phyloP scores from a whole-genome alignment of 2,329 filamentous ascomycete genomes.

The Endoconidiophora polonica region DNA sequence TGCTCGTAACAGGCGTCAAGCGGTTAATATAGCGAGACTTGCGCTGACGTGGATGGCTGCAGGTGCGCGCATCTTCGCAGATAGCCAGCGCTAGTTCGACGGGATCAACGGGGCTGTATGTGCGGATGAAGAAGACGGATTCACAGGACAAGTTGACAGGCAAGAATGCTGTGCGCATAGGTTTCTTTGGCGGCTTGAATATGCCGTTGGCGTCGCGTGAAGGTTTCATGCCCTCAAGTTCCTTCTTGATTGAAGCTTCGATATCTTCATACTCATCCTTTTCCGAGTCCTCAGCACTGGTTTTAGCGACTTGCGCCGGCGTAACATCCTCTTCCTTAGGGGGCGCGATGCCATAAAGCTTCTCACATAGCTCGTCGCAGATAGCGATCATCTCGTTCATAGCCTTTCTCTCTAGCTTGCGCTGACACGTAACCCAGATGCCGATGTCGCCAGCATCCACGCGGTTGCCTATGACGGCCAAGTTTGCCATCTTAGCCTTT shows the following conservation, averaged over 20 bases:
- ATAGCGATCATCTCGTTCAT: conserved; percentile 48
- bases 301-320: neutral
- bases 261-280: conserved; percentile 44
- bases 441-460: conserved; percentile 55
- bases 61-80: conserved; percentile 34
- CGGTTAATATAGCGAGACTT: conserved; percentile 43
- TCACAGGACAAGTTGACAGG: conserved; percentile 39
- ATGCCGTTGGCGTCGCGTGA: conserved; percentile 14
- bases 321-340: conserved; percentile 19
- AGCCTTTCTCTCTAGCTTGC: conserved; percentile 53
- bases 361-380: conserved; percentile 51
- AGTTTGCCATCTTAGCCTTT: conserved; percentile 29
- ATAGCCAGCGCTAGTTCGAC: conserved; percentile 36
- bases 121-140: conserved; percentile 47
- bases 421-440: conserved; percentile 63
- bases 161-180: conserved; percentile 30
- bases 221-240: conserved; percentile 47
- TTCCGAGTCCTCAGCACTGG: conserved; percentile 20
- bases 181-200: conserved; percentile 10
- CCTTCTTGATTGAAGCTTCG: conserved; percentile 53
- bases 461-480: conserved; percentile 25
- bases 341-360: conserved; percentile 35
- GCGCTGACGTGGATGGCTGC: conserved; percentile 25
- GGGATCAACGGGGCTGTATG: conserved; percentile 37
- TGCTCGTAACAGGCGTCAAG: conserved; percentile 34